phyloP scores from a whole-genome alignment of 2,329 filamentous ascomycete genomes.

The Rachicladosporium sp. region DNA sequence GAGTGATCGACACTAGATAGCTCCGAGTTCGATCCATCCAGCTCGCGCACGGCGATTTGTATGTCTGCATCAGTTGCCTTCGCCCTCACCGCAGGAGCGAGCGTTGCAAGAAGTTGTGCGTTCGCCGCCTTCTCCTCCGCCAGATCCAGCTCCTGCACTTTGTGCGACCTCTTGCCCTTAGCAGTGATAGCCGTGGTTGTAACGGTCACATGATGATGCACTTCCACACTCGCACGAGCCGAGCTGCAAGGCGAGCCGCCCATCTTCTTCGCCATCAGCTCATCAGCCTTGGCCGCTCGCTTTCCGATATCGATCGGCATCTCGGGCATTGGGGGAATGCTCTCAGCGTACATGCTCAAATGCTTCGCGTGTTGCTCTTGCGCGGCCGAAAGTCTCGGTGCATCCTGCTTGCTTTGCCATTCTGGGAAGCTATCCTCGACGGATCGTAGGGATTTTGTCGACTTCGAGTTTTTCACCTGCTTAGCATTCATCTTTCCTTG shows the following conservation, averaged over 20 bases:
- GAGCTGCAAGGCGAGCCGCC: no score
- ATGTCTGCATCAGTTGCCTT: neutral
- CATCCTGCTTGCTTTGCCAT: constrained; percentile 15
- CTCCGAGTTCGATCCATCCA: constrained; percentile 8
- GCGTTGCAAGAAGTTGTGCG: no score
- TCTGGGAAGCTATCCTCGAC: constrained; percentile 19
- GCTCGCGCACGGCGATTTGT: constrained; percentile 4
- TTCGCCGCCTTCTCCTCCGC: no score
- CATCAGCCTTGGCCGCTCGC: constrained; percentile 15
- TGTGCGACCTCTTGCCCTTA: no score
- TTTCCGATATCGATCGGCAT: constrained; percentile 18
- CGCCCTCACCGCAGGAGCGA: no score
- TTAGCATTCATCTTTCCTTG: constrained; percentile 4
- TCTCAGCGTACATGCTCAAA: constrained; percentile 12
- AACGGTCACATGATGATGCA: no score
- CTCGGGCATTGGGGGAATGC: constrained; percentile 20
- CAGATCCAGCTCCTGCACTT: no score
- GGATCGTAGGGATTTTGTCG: constrained; percentile 5
- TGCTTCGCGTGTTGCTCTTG: constrained; percentile 3
- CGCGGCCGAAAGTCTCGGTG: constrained; percentile 3
- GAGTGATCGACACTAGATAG: constrained; percentile 6
- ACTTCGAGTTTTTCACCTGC: neutral
- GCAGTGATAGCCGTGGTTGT: no score
- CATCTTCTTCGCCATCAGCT: constrained; percentile 3
- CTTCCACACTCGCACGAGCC: no score